Base-by-base conservation (phyloP, 2,329 filamentous ascomycete species). In the Aspergillus arachidicola region DNA sequence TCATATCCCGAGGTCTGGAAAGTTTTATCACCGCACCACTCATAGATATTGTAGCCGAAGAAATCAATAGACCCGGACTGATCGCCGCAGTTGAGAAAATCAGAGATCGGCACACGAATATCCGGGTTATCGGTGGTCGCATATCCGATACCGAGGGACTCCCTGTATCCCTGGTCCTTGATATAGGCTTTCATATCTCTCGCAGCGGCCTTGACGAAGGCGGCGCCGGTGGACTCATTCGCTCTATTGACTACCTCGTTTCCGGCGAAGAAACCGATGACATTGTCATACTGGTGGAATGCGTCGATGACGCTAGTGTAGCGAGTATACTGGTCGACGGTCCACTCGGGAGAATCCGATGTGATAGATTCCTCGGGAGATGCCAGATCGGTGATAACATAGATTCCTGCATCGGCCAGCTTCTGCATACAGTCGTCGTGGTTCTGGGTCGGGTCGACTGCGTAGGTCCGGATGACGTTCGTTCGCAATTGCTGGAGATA, bases 31-130 rank as follows among this genome's bases (percentile, higher is more conserved):
- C 94, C 95, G 78, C 95, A 99, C 95, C 95, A 99, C 59, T 94
- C 96, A 86, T 99, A 99, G 82, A 98, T 97, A 86, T 99, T 99
- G 90, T 98, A 98, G 63, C 95, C 95, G 92, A 94, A 99, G 85
- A 96, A 97, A 81, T 99, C 95, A 69, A 98, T 96, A 64, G 91
- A 79, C 74, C 81, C 80, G 10, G 83, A 81, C 65, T 87, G 79
- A 65, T 74, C 69, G 59, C 94, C 92, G 76, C 95, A 99, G 85
- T 97, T 93, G 84, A 99, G 97, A 86, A 96, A 99, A 76, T 93
- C 83, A 69, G 93, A 92, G 75, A 98, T 88, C 73, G 93, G 84
- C 69, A 85, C 85, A 78, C 95, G 92, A 71, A 97, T 96, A n/a
- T 87, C 85, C 45, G 88, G 86, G 78, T 97, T 94, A 72, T 98